Evolutionary conservation across 768 basidiomycete genomes (phyloP).

Genomic region (Boletellus ananiceps): DNA sequence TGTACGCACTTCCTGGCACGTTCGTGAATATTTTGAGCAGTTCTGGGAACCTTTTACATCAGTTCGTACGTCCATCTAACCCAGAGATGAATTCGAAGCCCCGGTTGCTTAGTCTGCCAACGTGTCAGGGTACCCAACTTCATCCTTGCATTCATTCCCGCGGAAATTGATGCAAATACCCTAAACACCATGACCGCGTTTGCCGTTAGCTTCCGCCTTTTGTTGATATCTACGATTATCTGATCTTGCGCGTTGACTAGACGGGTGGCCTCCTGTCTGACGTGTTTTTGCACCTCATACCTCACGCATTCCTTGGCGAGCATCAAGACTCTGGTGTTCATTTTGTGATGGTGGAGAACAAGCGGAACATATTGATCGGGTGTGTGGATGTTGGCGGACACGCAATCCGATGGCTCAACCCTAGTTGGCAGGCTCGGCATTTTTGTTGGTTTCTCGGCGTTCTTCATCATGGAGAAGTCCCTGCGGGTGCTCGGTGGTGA

Average conservation of each 20-base stretch:
- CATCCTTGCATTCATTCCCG: slow-evolving; percentile 90
- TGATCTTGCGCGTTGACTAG: slow-evolving; percentile 33
- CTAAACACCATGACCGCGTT: slow-evolving; percentile 94
- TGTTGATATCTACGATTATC: slow-evolving; percentile 8
- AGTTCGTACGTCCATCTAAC: slow-evolving; percentile 67
- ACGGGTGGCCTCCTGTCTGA: slow-evolving; percentile 91
- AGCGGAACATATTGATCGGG: slow-evolving; percentile 89
- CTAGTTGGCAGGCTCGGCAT: slow-evolving; percentile 56
- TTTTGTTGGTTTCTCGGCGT: slow-evolving; percentile 82
- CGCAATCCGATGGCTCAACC: slow-evolving; percentile 9
- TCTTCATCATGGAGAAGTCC: slow-evolving; percentile 93
- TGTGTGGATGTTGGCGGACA: slow-evolving; percentile 31
- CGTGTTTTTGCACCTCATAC: slow-evolving; percentile 88
- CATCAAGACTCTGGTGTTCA: slow-evolving; percentile 67
- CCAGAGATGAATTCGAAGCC: slow-evolving; percentile 12
- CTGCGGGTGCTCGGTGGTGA: slow-evolving; percentile 73
- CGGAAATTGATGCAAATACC: slow-evolving; percentile 77
- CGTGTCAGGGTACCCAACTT: slow-evolving; percentile 80
- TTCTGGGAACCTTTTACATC: slow-evolving; percentile 93
- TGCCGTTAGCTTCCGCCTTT: slow-evolving; percentile 51
- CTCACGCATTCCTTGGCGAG: slow-evolving; percentile 90
- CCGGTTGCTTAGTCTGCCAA: slow-evolving; percentile 17
- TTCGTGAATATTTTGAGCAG: slow-evolving; percentile 31
- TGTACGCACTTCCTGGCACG: slow-evolving; percentile 10
- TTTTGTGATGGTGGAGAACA: slow-evolving; percentile 84